Base-by-base conservation (phyloP, 306 rosid species). In the Mucuna pruriens region DNA sequence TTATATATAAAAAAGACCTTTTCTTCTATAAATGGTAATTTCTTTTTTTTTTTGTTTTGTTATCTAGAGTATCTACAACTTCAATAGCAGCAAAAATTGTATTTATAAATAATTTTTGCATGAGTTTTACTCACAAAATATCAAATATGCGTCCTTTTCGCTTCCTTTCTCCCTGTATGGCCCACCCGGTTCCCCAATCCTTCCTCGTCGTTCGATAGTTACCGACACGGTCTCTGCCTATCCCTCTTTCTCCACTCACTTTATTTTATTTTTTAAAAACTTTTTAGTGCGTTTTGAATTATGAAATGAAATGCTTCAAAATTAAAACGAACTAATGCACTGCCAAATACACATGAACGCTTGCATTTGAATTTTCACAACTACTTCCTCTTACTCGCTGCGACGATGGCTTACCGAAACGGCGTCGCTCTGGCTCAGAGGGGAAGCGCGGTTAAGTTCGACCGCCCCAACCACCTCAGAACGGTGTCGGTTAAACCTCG, bases 391-490 rank as follows among this genome's bases (percentile, higher is more conserved):
- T 51, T 13, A 17, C 20, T 7, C 7, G 9, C 12, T 4, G 9
- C 9, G 4, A n/a, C 55, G 0, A 75, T 77, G 81, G 64, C 81
- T 48, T 64, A 46, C 74, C 62, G 81, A 77, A 77, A 64, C 63
- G 74, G 64, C 64, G 69, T 75, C 40, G 74, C 39, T 34, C 65
- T 34, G 4, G 39, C 66, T 20, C 78, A 51, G 2, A 51, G 64
- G 3, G 51, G 51, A 46, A 64, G 51, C 23, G 36, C 49, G 6
- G 34, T 11, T 0, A 76, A 76, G 62, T 45, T 76, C 20, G 80
- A 76, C 10, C 72, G 80, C 40, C 78, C 20, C 2, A 10, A 39
- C 45, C 39, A 72, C 81, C 52, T 46, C 64, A 48, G 13, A 49
- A 77, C 74, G 39, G 1, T 61, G 15, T 45, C 63, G 16, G 45